Base-by-base conservation (phyloP, 1,284 basidiomycete species). In the Ceratobasidium sp. region DNA sequence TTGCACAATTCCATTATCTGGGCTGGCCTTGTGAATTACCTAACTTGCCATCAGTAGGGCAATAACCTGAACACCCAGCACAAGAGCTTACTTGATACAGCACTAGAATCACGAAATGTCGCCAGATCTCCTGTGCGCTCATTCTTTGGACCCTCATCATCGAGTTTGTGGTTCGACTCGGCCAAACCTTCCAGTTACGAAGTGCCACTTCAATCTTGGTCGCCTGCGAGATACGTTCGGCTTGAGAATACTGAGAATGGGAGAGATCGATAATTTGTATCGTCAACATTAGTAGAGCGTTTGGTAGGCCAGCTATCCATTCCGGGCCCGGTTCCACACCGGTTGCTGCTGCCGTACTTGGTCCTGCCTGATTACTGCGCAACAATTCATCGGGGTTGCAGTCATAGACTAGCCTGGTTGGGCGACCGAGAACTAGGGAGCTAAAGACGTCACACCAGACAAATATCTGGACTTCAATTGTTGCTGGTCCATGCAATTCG, bases 121-220 rank as follows among this genome's bases (percentile, higher is more conserved):
- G 20, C 62, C 62, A 65, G 31, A 65, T 65, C 42, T 65, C 62
- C 38, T 65, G 62, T n/a, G 62, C 38, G 31, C 31, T 34, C 62
- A 65, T 65, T 13, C 62, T 49, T 25, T 43, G 47, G 2, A 65
- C 29, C 62, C 50, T 65, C 38, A 65, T 32, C 8, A 65, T 8
- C 12, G 49, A 38, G n/a, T 54, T 65, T 13, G 35, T 5, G 3
- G 50, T 34, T 34, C 22, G n/a, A 7, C 32, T 54, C 3, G 62
- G 62, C n/a, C 62, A 50, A 25, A 65, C 49, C 17, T 52, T 31
- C 62, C 62, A 65, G n/a, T 49, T 50, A 31, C 50, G 10, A 8
- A 54, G 22, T 3, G 40, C 40, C n/a, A 31, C 22, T 42, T 67
- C 64, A 15, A 67, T 67, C 29, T 32, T 42, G 8, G 29, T 20